Evolutionary conservation across 345 rosid genomes (phyloP).

Genomic region (Eucalyptus sp.): DNA sequence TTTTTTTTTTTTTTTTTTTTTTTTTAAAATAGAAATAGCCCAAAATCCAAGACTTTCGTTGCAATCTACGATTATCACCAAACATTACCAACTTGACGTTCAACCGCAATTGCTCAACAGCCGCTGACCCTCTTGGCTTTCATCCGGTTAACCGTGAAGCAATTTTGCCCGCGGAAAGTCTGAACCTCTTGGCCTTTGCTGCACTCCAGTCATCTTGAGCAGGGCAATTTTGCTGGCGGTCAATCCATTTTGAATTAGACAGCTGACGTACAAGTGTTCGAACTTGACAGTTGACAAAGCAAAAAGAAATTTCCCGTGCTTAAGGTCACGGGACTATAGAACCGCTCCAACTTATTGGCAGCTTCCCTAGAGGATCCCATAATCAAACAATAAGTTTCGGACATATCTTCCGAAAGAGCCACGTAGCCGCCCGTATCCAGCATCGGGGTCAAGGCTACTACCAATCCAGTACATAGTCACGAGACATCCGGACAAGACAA

Average conservation of each 20-base stretch:
- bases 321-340: neutral
- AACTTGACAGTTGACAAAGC: neutral
- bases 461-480: fast-evolving
- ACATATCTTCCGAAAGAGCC: fast-evolving
- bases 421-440: fast-evolving
- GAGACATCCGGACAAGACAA: neutral
- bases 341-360: neutral
- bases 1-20: no score
- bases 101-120: neutral
- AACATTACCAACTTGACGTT: neutral
- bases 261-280: neutral
- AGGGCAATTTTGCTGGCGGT: fast-evolving
- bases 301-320: neutral
- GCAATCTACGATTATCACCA: neutral
- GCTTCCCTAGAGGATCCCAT: neutral
- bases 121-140: neutral
- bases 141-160: neutral
- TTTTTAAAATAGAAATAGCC: neutral
- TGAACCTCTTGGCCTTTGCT: neutral
- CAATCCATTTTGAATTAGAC: neutral
- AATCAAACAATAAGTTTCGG: neutral
- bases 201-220: neutral
- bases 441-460: fast-evolving
- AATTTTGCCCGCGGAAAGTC: neutral
- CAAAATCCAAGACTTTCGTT: neutral